Base-by-base conservation (phyloP, 495 filamentous ascomycete species). In the Cenococcum geophilum region DNA sequence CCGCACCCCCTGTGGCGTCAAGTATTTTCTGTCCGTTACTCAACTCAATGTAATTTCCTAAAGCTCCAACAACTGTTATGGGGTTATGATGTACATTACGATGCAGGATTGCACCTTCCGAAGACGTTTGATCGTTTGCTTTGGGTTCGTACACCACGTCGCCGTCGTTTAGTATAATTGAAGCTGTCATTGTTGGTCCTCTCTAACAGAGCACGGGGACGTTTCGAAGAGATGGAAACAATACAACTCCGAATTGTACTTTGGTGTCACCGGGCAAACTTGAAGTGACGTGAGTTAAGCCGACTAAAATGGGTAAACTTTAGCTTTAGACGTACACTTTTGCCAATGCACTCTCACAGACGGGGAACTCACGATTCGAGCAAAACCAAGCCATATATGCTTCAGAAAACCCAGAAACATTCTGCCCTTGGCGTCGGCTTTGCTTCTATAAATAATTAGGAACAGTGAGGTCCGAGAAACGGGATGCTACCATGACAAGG, bases 1-100 rank as follows among this genome's bases (percentile, higher is more conserved):
- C 74, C 1, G 74, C 72, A 9, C 74, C 74, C 10, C 70, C 68
- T 16, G 69, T 72, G 20, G 73, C 72, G 60, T 76, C 74, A 20
- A 75, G 62, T 8, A 76, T 66, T 9, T 49, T 57, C 20, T 66
- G 66, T 11, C 74, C 74, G 50, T 69, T 68, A 11, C 16, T 51
- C 11, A 67, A 22, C 20, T 55, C 21, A 6, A 65, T 16, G 14
- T 49, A 58, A 23, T 62, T 61, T 2, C 51, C 57, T 22, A 8
- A 34, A 14, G 58, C 45, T 53, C 48, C 45, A 34, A 54, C 49
- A 16, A 53, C 45, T 4, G 21, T 60, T 21, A 35, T 40, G 8
- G 58, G 58, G 27, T 52, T 25, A 32, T 37, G n/a, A 36, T 53
- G 45, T 11, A 60, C 20, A 20, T 27, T 21, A 53, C 58, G 58